Evolutionary conservation across 2,329 filamentous ascomycete species (phyloP), one percentile per base, ranked within the genome.

Genomic region (Alternaria sp.): DNA sequence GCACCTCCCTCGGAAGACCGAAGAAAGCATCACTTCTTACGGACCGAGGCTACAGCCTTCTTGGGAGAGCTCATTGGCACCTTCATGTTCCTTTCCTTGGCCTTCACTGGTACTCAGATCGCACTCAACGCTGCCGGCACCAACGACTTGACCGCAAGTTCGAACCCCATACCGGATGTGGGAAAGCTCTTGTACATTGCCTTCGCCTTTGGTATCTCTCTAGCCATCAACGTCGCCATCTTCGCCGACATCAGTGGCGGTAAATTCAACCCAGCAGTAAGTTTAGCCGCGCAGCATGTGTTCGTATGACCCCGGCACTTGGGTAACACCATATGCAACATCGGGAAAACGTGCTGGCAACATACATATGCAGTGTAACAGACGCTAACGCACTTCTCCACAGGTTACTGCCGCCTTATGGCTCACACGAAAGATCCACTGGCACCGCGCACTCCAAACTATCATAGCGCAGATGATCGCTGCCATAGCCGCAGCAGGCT

Each of bases 51-150:
- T 11, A 60, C 67, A 3, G 71, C 74, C 11, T 75, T 75, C 44
- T 44, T 82, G 6, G 82, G 82, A 37, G 82, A 84, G 58, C 81
- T 84, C 57, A 75, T 81, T 50, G 83, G 82, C 47, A 83, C 82
- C 0, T 82, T 84, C 66, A 77, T 84, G 64, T 84, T 84, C 69
- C 74, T 84, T 21, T 75, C 72, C 30, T 66, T 79, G 37, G 74
- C 76, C 4, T 78, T 78, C 55, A 63, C 73, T 20, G 74, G 72
- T 23, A 75, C 75, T 12, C 85, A 88, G 73, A 79, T 87, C 21
- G 80, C 83, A 65, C 85, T 86, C 56, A 82, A 85, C 7, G 69
- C 71, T 33, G 63, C 71, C 6, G 58, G 58, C n/a, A 61, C 55
- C 21, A 46, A 63, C 81, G 79, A 67, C 82, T 60, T 71, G 25